phyloP scores from a whole-genome alignment of 139 green algal genomes.

The Dunaliella primolecta region DNA sequence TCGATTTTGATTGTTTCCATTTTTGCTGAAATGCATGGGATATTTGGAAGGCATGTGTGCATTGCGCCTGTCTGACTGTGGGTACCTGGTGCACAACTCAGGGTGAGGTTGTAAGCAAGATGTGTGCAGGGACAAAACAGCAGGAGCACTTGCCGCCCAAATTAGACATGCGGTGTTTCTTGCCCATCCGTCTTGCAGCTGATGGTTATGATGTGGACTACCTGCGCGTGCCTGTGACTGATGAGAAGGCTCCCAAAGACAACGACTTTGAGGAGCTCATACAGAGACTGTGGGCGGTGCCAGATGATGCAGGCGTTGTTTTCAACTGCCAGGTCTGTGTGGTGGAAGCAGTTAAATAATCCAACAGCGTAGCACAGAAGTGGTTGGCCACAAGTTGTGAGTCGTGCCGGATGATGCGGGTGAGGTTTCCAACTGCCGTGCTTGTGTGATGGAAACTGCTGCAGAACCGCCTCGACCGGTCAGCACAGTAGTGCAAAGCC shows the following conservation, averaged over 20 bases:
- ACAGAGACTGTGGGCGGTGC: slow-evolving; percentile 57
- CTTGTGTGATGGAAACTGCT: background rate
- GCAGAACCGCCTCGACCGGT: background rate
- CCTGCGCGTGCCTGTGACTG: slow-evolving; percentile 86
- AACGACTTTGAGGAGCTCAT: slow-evolving; percentile 61
- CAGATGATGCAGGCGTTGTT: slow-evolving; percentile 64
- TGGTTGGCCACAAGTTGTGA: too few relatives aligned
- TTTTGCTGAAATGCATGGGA: background rate
- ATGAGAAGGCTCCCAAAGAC: slow-evolving; percentile 93
- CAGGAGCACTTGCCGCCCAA: background rate
- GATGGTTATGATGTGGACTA: slow-evolving; percentile 83
- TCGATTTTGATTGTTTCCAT: background rate
- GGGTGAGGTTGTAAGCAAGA: too few relatives aligned
- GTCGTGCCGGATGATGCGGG: too few relatives aligned
- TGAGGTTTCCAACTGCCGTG: too few relatives aligned
- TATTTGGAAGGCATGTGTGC: too few relatives aligned
- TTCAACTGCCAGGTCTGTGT: slow-evolving; percentile 91
- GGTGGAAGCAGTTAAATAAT: background rate
- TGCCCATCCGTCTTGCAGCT: slow-evolving; percentile 19
- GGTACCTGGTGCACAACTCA: too few relatives aligned
- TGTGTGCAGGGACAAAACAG: background rate
- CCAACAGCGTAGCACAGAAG: too few relatives aligned
- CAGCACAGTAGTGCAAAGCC: too few relatives aligned
- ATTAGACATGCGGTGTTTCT: background rate
- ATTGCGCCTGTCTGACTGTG: too few relatives aligned